Conservation (phyloP, 176 grass and related monocot species). For the Tuctoria greenei region DNA sequence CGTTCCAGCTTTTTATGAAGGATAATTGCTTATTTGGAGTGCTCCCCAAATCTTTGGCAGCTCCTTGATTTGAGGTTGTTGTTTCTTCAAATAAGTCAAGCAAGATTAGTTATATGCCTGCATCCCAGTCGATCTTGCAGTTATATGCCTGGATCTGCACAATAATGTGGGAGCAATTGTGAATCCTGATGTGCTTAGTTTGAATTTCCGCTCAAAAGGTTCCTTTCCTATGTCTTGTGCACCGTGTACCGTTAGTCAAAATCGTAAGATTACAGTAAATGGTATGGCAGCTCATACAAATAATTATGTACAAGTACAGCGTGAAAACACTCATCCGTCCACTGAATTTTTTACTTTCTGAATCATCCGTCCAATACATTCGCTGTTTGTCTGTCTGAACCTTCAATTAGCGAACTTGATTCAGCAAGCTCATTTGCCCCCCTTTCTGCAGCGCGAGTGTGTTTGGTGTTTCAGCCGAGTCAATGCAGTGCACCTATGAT, state of each 20-base stretch:
- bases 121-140: not conserved
- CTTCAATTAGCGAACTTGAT: not conserved
- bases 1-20: not conserved
- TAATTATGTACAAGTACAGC: not conserved
- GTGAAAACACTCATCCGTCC: no score
- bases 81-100: not conserved
- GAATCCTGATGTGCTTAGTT: not conserved
- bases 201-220: not conserved
- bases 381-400: not conserved
- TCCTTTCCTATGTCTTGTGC: not conserved
- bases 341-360: not conserved
- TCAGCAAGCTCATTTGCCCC: not conserved
- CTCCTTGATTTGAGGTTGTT: not conserved
- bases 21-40: not conserved
- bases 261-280: not conserved
- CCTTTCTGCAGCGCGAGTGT: constrained; percentile 55
- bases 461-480: constrained; percentile 90
- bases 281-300: not conserved
- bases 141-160: constrained; percentile 3
- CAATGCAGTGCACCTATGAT: constrained; percentile 83
- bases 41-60: not conserved
- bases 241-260: not conserved
- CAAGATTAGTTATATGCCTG: not conserved
- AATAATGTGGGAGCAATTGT: not conserved
- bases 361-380: not conserved